A percentile compares a stretch with the other conserved stretches of the same genome.
Evolutionary conservation across 441 rosid genomes (phyloP).

Genomic region (Corymbia citriodora): DNA sequence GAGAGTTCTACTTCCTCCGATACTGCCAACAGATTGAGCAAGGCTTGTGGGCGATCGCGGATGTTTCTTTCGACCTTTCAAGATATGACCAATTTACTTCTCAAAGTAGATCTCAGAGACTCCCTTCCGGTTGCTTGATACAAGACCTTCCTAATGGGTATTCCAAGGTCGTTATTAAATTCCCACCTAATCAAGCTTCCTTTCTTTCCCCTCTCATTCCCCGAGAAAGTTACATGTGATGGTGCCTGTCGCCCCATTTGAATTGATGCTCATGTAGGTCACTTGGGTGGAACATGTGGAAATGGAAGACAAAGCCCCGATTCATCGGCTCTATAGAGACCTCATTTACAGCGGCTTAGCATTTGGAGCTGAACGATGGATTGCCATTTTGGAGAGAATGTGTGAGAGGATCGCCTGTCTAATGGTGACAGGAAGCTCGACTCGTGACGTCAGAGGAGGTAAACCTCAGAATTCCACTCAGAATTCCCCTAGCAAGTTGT

Average conservation of each 20-base stretch:
- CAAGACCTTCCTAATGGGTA: slow-evolving; percentile 96
- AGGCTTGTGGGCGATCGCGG: slow-evolving; percentile 83
- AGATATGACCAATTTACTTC: slow-evolving; percentile 39
- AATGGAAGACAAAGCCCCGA: slow-evolving; percentile 61
- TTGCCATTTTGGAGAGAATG: slow-evolving; percentile 74
- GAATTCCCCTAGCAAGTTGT: background rate
- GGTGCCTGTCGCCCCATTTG: background rate
- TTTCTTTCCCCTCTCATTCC: background rate
- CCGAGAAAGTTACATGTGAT: background rate
- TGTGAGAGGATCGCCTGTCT: slow-evolving; percentile 82
- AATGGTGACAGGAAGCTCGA: slow-evolving; percentile 53
- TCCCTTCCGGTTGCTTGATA: slow-evolving; percentile 96
- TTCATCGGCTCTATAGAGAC: slow-evolving; percentile 59
- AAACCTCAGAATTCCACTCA: background rate
- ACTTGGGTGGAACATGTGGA: slow-evolving; percentile 93
- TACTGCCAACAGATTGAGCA: slow-evolving; percentile 86
- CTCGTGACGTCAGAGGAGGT: slow-evolving; percentile 88
- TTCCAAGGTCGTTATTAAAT: slow-evolving; percentile 60
- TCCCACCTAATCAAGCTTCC: background rate
- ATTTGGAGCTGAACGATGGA: slow-evolving; percentile 87
- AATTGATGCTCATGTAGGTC: slow-evolving; percentile 37
- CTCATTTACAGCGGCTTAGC: slow-evolving; percentile 65
- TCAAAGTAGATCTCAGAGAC: slow-evolving; percentile 49
- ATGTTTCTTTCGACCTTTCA: slow-evolving; percentile 80
- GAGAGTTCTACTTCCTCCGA: slow-evolving; percentile 78